These are phyloP conservation scores for Cordyceps cicadae DNA, from an alignment of 2,329 filamentous ascomycete genomes.

Conservation along the genomic window DNA sequence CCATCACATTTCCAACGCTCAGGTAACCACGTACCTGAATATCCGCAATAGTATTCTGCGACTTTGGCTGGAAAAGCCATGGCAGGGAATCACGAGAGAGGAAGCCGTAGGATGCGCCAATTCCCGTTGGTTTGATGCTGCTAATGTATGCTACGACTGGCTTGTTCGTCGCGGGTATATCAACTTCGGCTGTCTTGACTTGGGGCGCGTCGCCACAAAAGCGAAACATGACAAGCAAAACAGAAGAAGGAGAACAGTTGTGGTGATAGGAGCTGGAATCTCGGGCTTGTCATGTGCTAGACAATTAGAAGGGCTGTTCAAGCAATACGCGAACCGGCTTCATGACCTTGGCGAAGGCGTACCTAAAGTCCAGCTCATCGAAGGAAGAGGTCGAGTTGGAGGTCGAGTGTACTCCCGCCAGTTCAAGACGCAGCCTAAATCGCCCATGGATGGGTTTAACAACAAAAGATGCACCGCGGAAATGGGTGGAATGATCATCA, in stretches of 20 bases:
- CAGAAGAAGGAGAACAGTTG: conserved; percentile 57
- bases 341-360: conserved; percentile 55
- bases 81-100: conserved; percentile 69
- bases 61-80: conserved; percentile 80
- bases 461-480: conserved; percentile 71
- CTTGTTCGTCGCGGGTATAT: conserved; percentile 85
- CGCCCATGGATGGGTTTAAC: conserved; percentile 43
- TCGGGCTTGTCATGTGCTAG: conserved; percentile 86
- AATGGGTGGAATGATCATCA: conserved; percentile 97
- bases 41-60: conserved; percentile 90
- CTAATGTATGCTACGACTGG: conserved; percentile 87
- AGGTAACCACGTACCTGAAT: conserved; percentile 93
- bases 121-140: conserved; percentile 78
- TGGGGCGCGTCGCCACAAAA: conserved; percentile 43
- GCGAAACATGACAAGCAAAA: conserved; percentile 26
- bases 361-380: conserved; percentile 71
- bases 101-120: conserved; percentile 90
- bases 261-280: conserved; percentile 89
- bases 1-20: conserved; percentile 72
- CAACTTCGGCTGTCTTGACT: conserved; percentile 85
- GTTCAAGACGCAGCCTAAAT: conserved; percentile 50
- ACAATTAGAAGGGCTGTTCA: conserved; percentile 79
- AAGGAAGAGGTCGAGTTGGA: conserved; percentile 79
- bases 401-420: conserved; percentile 84
- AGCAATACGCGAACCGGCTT: conserved; percentile 66